Evolutionary conservation across 2,329 filamentous ascomycete species (phyloP), one percentile per base, ranked within the genome.

Genomic region (Diaporthe destruens): DNA sequence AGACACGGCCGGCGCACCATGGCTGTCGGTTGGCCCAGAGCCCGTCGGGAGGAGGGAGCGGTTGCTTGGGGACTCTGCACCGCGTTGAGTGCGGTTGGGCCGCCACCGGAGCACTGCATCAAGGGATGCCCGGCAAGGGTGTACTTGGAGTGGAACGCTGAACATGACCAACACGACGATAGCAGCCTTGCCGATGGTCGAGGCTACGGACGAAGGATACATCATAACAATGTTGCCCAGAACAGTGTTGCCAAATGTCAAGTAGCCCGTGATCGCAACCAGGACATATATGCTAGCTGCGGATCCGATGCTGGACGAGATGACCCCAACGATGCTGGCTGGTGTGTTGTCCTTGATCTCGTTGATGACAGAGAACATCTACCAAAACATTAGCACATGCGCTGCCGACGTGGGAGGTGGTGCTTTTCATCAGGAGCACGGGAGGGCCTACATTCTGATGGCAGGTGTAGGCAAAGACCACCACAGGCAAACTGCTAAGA

Each of bases 331-430:
- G 9, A 96, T 92, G 75, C 92, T 92, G 78, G 80, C 83, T 25
- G 94, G 94, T 3, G 93, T 93, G 82, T 95, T 94, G 80, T 98
- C 92, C 72, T 90, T 88, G 76, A 99, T 94, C 83, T 99, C 96
- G 79, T 99, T 99, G 56, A 99, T 85, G 76, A 99, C 97, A 14
- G 96, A 98, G 81, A 99, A 99, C 96, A 99, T 99, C 94, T 96
- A 77, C 0, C 2, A 18, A 11, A 29, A 29, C 71, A 76, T 84
- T 74, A 84, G 82, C 71, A 20, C 3, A 25, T 39, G 39, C 34
- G 4, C 55, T 32, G 14, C 36, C 42, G 32, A 34, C 6, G 16
- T 23, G 44, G 42, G 14, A 32, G 25, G 14, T 78, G 68, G 51
- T 2, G 2, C 3, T 34, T 55, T 18, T 61, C 20, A n/a, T 61